Base-by-base conservation (phyloP, 192 early-diverging fungal genomes). In the Jimgerdemannia flammicorona region DNA sequence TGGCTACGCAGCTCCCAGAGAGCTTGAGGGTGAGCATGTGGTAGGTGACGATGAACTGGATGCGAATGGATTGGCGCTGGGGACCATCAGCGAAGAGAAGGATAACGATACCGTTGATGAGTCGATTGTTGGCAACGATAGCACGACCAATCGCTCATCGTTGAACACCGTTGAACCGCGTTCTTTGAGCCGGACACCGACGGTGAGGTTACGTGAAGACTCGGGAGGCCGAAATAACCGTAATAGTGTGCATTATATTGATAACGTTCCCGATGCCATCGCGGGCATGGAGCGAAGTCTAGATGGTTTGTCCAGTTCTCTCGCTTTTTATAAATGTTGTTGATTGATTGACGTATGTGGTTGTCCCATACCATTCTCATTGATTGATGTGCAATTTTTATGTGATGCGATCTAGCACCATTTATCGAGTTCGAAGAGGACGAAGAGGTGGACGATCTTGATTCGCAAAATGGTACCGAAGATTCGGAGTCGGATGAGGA, bases 1-100 rank as follows among this genome's bases (percentile, higher is more conserved):
- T 3, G 89, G 92, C 4, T 80, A 77, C 18, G 87, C 88, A 3
- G 85, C 85, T 73, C 89, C 87, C 3, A 64, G 80, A 1, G 67
- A 43, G 29, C 40, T 82, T 40, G 70, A 71, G 67, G 79, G 73
- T 14, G 67, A 72, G 29, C 40, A 71, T 14, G 7, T 67, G 43
- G 42, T 43, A 9, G 74, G 66, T 17, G 29, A 70, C n/a, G 66
- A 63, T 4, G 66, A 76, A 19, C 40, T 64, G 10, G 43, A 69
- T 19, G n/a, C 74, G 8, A 43, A 42, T 19, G 67, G 49, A 11
- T 19, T 19, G 4, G 4, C 69, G 14, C 49, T 74, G 39, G 70
- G 19, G 4, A 71, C 18, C 19, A 44, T 40, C 19, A 71, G 10
- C 11, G 44, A 20, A 74, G 40, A 59, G 39, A 67, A 20, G 7